Conservation (phyloP, 129 eudicot genomes). For the Pulicaria dysenterica region DNA sequence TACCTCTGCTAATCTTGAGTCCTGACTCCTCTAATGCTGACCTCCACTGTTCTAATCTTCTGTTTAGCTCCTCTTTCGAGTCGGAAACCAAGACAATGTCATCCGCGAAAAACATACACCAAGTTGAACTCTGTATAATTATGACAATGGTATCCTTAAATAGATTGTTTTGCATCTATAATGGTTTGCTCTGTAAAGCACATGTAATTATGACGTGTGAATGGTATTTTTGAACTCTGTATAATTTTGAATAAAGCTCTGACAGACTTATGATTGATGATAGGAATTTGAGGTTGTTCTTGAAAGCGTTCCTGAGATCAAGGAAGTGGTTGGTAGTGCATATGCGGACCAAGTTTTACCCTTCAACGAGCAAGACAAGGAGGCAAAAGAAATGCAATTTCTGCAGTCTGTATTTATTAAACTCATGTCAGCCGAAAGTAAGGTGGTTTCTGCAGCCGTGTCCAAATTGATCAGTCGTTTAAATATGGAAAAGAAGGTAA, state of each 20-base stretch:
- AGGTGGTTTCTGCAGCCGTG: slow-evolving; percentile 48
- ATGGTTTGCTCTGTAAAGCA: no score
- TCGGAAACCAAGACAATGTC: no score
- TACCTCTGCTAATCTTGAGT: no score
- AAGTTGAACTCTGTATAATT: no score
- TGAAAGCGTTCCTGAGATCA: slow-evolving; percentile 73
- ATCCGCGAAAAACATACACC: no score
- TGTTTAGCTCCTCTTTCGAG: no score
- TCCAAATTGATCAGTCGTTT: slow-evolving; percentile 64
- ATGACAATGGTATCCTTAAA: no score
- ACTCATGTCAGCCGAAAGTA: slow-evolving; percentile 73
- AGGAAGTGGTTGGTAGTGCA: slow-evolving; percentile 67
- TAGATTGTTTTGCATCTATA: no score
- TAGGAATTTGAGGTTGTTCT: slow-evolving; percentile 79
- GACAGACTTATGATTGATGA: slow-evolving; percentile 13
- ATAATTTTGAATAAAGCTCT: slow-evolving; percentile 5
- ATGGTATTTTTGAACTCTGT: background rate
- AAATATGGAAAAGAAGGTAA: slow-evolving; percentile 54
- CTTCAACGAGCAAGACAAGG: slow-evolving; percentile 43
- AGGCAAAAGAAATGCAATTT: slow-evolving; percentile 52
- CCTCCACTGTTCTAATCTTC: no score
- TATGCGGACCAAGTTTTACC: slow-evolving; percentile 45
- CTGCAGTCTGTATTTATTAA: slow-evolving; percentile 59
- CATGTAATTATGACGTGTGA: no score
- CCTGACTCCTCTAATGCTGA: no score